Evolutionary conservation across 2,329 filamentous ascomycete species (phyloP).

Genomic region (Scleromitrula shiraiana): DNA sequence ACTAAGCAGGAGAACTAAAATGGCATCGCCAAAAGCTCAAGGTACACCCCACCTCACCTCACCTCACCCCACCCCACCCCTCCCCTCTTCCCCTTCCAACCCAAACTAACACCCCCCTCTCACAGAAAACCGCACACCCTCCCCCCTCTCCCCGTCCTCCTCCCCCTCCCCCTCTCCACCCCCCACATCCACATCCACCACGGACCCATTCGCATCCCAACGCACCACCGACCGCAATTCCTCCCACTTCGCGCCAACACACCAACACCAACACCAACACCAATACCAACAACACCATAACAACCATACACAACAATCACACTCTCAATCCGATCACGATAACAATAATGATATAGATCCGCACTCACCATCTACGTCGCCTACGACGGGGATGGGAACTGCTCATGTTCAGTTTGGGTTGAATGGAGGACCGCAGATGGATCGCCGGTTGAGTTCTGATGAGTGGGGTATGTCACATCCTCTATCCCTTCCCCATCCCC

Average conservation of each 20-base stretch:
- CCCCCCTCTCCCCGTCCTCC: not conserved
- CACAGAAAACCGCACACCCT: not conserved
- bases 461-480: constrained; percentile 9
- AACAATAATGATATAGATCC: no score
- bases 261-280: not conserved
- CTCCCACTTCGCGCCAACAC: not conserved
- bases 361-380: no score
- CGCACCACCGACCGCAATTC: not conserved
- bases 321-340: not conserved
- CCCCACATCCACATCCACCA: no score
- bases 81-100: no score
- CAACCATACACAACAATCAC: not conserved
- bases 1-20: not conserved
- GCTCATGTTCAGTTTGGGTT: no score
- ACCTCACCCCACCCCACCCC: not conserved
- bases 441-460: constrained; percentile 10
- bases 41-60: not conserved
- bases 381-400: no score
- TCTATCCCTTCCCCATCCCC: not conserved
- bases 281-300: not conserved
- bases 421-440: not conserved
- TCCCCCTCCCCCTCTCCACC: not conserved
- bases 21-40: constrained; percentile 6
- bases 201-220: constrained; percentile 4
- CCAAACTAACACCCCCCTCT: not conserved